Conservation (phyloP, 257 asterid genomes). For the Solanum okadae region DNA sequence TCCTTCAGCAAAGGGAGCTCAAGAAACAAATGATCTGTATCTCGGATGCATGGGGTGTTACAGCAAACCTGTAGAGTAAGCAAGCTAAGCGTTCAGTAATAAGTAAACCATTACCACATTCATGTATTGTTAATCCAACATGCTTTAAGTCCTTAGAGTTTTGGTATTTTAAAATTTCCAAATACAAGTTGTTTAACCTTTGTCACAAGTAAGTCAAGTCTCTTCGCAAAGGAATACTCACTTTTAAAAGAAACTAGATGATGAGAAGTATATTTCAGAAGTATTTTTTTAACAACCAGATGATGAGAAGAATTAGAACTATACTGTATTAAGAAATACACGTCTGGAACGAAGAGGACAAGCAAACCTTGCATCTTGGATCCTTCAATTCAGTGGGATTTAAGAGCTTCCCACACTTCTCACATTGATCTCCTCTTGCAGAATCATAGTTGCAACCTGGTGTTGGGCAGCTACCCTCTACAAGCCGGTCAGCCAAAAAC, state of each 20-base stretch:
- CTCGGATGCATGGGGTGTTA: constrained; percentile 55
- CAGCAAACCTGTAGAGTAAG: constrained; percentile 55
- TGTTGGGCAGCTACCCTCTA: constrained; percentile 82
- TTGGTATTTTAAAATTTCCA: background rate
- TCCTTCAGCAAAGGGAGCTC: constrained; percentile 87
- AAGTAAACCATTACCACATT: background rate
- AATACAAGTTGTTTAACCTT: background rate
- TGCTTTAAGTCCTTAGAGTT: background rate
- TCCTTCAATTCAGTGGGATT: constrained; percentile 82
- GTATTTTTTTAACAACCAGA: background rate
- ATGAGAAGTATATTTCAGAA: background rate
- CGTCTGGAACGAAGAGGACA: background rate
- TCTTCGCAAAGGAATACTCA: background rate
- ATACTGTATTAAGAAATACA: background rate
- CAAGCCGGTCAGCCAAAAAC: constrained; percentile 86
- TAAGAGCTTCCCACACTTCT: constrained; percentile 76
- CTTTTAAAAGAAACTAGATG: background rate
- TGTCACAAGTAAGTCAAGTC: background rate
- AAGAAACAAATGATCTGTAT: constrained; percentile 79
- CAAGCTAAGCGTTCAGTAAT: background rate
- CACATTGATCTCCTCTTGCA: constrained; percentile 98
- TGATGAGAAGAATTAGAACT: background rate
- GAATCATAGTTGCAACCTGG: constrained; percentile 78
- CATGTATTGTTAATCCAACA: background rate
- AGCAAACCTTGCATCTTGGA: constrained; percentile 82